Evolutionary conservation across 2,329 filamentous ascomycete genomes (phyloP), one percentile per base, ranked within the genome.

Genomic region (Colletotrichum tofieldiae): DNA sequence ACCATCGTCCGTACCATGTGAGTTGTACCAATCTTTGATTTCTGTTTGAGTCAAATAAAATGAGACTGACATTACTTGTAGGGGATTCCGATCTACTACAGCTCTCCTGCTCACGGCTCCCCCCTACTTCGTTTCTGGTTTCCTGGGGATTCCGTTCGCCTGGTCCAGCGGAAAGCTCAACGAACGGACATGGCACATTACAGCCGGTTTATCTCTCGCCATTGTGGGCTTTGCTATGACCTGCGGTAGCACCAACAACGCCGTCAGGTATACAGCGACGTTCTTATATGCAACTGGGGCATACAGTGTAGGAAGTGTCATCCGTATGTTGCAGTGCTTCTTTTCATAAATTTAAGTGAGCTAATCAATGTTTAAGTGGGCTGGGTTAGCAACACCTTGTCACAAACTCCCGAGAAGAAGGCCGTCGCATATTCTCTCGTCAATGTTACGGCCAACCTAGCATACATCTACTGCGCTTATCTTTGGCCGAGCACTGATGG

Each of bases 321-420:
- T 72, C 1, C 84, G 41, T 45, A 8, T 16, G 41, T 45, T 8
- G 20, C 41, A 12, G 4, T 45, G 8, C n/a, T 20, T 45, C 16
- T 45, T 0, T 45, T 20, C 7, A 45, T 20, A 6, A 8, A 18
- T 0, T 1, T 20, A 45, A 45, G 3, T 7, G 2, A 8, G 41
- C 41, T 45, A 6, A 45, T 8, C 4, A 45, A 20, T 45, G 16
- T 45, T 6, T 20, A 5, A 45, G 41, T 94, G 5, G 88, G 91
- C 2, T 96, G 93, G 93, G 94, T 95, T 74, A 90, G 88, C 58
- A 94, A 93, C 78, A 92, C 91, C 1, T 86, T 96, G 63, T 93
- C 93, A 0, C 87, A 93, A n/a, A 93, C 93, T 4, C 91, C 92
- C 0, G 90, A 92, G 5, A 94, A 94, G 82, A 89, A 92, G 69